Evolutionary conservation across 139 green algal species (phyloP), one percentile per base, ranked within the genome.

Genomic region (Pycnococcus provasolii): DNA sequence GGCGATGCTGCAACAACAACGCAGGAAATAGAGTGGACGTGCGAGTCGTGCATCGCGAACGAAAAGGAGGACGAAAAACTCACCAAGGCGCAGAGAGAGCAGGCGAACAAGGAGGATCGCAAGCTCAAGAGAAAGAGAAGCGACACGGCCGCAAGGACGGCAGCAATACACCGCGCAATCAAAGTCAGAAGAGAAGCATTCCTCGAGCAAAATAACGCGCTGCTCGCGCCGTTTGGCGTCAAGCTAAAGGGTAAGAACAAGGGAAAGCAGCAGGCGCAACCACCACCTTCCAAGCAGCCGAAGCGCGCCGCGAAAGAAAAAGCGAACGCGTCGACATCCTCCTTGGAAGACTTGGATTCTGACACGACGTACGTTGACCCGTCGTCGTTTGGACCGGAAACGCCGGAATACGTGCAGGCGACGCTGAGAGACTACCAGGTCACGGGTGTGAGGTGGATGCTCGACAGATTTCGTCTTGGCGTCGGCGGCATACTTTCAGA

Each of bases 401-500:
- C 58, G 47, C 65, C 65, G n/a, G 54, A 60, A 52, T n/a, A 26
- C 41, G 59, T 71, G 15, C 58, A 53, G 3, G 65, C 65, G 2
- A 45, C 59, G 53, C 26, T 71, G 65, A 41, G 65, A 47, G 65
- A 71, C 4, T 71, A 71, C 44, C 65, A 71, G 53, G 53, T 71
- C 42, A 45, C 55, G 47, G 65, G 65, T 43, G 53, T 64, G 15
- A 8, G 65, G 1, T 71, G 42, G 42, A 54, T 53, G 3, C n/a
- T 55, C 1, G 40, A 53, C 9, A 71, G 62, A 53, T 63, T 55
- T 26, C 53, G 59, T 42, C 26, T 64, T 45, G 65, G 65, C 2
- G 47, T 37, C 15, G 47, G 40, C 5, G 62, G 65, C 64, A 96
- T 96, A 59, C 71, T 96, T 60, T 88, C 87, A 3, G 89, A 96